Evolutionary conservation across 2,329 filamentous ascomycete species (phyloP).

Genomic region (Phyllosticta citrichinensis): DNA sequence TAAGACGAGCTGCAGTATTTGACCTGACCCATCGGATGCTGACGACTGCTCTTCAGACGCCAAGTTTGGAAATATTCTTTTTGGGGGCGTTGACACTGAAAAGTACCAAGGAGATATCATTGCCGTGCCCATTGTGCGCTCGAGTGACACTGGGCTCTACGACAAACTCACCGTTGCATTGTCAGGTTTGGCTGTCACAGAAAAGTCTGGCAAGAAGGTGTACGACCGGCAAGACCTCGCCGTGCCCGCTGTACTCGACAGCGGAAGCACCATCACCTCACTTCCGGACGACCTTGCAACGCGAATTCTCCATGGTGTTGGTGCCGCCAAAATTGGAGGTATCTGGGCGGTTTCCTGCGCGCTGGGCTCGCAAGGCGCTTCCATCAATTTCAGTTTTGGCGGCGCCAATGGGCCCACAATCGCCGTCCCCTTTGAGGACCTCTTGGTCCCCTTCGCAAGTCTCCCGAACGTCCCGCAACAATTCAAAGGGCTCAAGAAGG

Average conservation of each 20-base stretch:
- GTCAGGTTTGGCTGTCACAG: neutral
- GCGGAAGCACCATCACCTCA: conserved; percentile 58
- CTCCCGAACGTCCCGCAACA: neutral
- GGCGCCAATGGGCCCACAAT: conserved; percentile 2
- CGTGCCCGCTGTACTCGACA: conserved; percentile 49
- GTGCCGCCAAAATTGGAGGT: neutral
- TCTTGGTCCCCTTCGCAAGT: conserved; percentile 3
- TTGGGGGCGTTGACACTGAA: conserved; percentile 62
- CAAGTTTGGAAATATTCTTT: conserved; percentile 55
- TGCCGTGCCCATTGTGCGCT: conserved; percentile 51
- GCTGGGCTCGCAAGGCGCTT: neutral
- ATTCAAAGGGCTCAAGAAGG: neutral
- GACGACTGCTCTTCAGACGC: neutral
- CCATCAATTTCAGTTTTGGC: conserved; percentile 7
- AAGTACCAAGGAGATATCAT: conserved; percentile 54
- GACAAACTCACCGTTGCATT: conserved; percentile 8
- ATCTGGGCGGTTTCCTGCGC: conserved; percentile 5
- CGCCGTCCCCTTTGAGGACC: conserved; percentile 4
- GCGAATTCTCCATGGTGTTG: conserved; percentile 5
- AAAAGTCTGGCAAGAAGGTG: neutral
- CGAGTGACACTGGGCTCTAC: neutral
- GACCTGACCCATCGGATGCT: neutral
- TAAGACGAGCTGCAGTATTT: conserved; percentile 59
- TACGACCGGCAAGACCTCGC: conserved; percentile 1
- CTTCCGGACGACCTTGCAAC: conserved; percentile 44